Evolutionary conservation across 2,329 filamentous ascomycete species (phyloP).

Genomic region (Daldinia eschscholtzii): DNA sequence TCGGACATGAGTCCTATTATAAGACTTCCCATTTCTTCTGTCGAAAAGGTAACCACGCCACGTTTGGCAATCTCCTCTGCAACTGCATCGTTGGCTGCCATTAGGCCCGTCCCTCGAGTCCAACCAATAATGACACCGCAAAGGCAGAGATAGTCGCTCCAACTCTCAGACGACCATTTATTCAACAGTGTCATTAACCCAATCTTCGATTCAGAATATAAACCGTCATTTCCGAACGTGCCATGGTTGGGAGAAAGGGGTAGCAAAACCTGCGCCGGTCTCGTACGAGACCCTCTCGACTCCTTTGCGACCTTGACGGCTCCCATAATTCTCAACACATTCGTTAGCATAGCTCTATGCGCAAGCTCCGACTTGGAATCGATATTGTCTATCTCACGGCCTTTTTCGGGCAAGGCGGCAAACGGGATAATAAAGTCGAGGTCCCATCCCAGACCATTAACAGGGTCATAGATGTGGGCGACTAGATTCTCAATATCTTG

Average conservation of each 20-base stretch:
- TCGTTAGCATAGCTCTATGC: constrained; percentile 57
- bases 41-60: constrained; percentile 57
- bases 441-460: constrained; percentile 51
- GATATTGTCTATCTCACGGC: constrained; percentile 53
- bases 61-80: constrained; percentile 55
- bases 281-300: constrained; percentile 46
- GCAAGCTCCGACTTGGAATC: constrained; percentile 54
- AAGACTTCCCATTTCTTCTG: constrained; percentile 57
- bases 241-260: constrained; percentile 61
- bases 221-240: constrained; percentile 57
- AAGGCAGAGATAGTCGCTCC: constrained; percentile 55
- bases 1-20: constrained; percentile 54
- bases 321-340: constrained; percentile 56
- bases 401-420: constrained; percentile 56
- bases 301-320: constrained; percentile 52
- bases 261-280: constrained; percentile 56
- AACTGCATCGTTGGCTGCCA: constrained; percentile 58
- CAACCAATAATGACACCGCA: constrained; percentile 60
- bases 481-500: constrained; percentile 56
- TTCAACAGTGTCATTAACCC: constrained; percentile 55
- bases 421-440: constrained; percentile 59
- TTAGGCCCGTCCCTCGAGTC: constrained; percentile 60
- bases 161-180: constrained; percentile 54
- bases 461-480: constrained; percentile 54
- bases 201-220: constrained; percentile 61